These are phyloP conservation scores for Boletus edulis DNA, from an alignment of 768 basidiomycete species.

Conservation along the genomic window DNA sequence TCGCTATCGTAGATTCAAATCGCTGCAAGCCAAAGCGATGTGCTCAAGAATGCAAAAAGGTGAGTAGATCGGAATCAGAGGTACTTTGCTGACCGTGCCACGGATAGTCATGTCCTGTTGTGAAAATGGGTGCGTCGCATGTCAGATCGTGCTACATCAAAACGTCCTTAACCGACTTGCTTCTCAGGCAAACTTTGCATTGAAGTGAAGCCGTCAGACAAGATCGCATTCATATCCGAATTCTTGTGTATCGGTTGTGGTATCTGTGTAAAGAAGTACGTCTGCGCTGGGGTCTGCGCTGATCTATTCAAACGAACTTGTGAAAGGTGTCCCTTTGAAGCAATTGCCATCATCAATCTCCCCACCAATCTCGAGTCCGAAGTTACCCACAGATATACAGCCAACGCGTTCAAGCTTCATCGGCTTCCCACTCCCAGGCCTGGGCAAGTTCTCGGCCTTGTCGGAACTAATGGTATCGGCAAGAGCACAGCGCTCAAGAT, in stretches of 20 bases:
- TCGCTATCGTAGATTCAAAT: conserved; percentile 91
- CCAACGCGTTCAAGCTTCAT: conserved; percentile 99
- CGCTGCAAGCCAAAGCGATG: conserved; percentile 96
- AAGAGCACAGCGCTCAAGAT: conserved; percentile 98
- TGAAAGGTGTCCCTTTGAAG: conserved; percentile 94
- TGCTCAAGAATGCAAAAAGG: conserved; percentile 98
- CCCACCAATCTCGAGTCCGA: conserved; percentile 95
- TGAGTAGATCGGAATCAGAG: conserved; percentile 26
- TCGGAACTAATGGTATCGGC: conserved; percentile 99
- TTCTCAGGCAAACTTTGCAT: conserved; percentile 90
- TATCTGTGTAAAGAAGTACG: conserved; percentile 99
- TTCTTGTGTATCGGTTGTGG: conserved; percentile 99
- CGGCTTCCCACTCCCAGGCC: conserved; percentile 95
- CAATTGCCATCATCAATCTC: conserved; percentile 97
- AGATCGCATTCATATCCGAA: conserved; percentile 98
- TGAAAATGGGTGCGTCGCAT: conserved; percentile 80
- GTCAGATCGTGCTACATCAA: background rate
- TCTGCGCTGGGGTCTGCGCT: conserved; percentile 8
- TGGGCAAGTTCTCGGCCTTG: conserved; percentile 97
- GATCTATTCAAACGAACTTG: background rate
- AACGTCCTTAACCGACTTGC: background rate
- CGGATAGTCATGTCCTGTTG: conserved; percentile 85
- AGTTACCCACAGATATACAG: conserved; percentile 97
- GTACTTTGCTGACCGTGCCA: conserved; percentile 4
- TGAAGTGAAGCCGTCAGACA: conserved; percentile 93